Percentiles rank a stretch among this genome's conserved stretches.
These are phyloP conservation scores for Penicillium desertorum DNA, from an alignment of 495 filamentous ascomycete genomes.

Conservation along the genomic window DNA sequence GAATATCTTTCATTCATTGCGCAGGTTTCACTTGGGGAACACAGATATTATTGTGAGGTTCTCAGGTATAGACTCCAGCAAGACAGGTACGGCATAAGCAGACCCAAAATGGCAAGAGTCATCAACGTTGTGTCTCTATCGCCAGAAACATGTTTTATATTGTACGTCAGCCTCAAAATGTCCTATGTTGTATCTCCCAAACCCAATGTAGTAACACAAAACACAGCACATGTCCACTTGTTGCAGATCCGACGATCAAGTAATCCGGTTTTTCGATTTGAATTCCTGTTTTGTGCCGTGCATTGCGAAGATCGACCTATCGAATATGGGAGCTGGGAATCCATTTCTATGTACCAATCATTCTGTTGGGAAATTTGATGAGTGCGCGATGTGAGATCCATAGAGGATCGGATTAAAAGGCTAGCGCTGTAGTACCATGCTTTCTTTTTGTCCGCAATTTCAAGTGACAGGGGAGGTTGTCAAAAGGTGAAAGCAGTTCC, in stretches of 20 bases:
- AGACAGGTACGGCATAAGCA: not conserved
- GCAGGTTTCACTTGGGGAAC: not conserved
- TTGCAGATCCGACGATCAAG: constrained; percentile 19
- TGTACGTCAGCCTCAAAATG: constrained; percentile 6
- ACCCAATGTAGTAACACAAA: constrained; percentile 11
- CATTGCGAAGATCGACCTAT: constrained; percentile 8
- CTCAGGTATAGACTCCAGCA: not conserved
- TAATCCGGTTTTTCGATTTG: constrained; percentile 24
- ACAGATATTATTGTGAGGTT: not conserved
- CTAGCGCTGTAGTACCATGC: not conserved
- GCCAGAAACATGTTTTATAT: not conserved
- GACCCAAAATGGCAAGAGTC: not conserved
- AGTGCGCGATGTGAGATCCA: not conserved
- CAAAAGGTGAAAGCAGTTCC: not conserved
- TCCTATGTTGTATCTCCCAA: constrained; percentile 5
- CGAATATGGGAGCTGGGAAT: constrained; percentile 16
- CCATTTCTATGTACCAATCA: not conserved
- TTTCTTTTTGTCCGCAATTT: too few relatives aligned
- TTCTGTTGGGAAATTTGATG: not conserved
- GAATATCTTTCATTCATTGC: not conserved
- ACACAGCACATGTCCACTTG: constrained; percentile 4
- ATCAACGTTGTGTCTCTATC: not conserved
- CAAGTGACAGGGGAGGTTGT: not conserved
- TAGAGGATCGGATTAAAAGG: not conserved
- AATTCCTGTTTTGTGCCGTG: constrained; percentile 19